These are phyloP conservation scores for Phytophthora meadii DNA, from an alignment of 352 stramenopile species.

Conservation along the genomic window DNA sequence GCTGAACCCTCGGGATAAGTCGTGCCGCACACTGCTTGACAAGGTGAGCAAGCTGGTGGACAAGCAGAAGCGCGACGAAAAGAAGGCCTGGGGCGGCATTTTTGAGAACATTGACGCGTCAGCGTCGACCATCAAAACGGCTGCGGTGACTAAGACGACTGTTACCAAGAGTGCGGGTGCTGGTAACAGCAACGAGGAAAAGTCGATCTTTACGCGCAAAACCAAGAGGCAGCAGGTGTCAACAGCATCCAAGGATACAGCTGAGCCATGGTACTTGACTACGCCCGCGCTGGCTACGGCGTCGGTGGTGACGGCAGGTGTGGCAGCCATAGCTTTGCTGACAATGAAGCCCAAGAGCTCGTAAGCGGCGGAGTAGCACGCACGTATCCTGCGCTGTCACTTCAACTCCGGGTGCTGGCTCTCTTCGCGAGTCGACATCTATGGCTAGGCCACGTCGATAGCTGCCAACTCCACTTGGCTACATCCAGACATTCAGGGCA, in stretches of 20 bases:
- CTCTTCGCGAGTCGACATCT: constrained; percentile 9
- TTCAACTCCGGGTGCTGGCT: constrained; percentile 36
- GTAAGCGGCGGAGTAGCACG: constrained; percentile 23
- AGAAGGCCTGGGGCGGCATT: constrained; percentile 82
- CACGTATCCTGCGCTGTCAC: constrained; percentile 15
- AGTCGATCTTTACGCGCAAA: constrained; percentile 82
- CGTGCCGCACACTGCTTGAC: constrained; percentile 78
- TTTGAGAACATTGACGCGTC: constrained; percentile 62
- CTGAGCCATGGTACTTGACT: constrained; percentile 70
- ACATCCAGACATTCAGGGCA: constrained; percentile 13
- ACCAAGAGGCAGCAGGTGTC: constrained; percentile 52
- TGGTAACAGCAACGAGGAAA: constrained; percentile 31
- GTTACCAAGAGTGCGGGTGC: constrained; percentile 20
- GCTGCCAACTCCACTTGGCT: constrained; percentile 25
- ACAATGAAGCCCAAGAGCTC: constrained; percentile 66
- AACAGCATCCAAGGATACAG: constrained; percentile 7
- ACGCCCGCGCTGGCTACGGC: constrained; percentile 63
- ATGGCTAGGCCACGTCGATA: constrained; percentile 16
- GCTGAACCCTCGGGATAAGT: constrained; percentile 85
- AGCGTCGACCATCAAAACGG: constrained; percentile 31
- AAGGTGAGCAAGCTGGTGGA: constrained; percentile 72
- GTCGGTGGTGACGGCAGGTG: constrained; percentile 73
- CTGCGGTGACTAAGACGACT: constrained; percentile 14
- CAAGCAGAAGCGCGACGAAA: constrained; percentile 82
- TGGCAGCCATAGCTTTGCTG: constrained; percentile 69